Evolutionary conservation across 2,329 filamentous ascomycete species (phyloP), one percentile per base, ranked within the genome.

Genomic region (Phialophora macrospora): DNA sequence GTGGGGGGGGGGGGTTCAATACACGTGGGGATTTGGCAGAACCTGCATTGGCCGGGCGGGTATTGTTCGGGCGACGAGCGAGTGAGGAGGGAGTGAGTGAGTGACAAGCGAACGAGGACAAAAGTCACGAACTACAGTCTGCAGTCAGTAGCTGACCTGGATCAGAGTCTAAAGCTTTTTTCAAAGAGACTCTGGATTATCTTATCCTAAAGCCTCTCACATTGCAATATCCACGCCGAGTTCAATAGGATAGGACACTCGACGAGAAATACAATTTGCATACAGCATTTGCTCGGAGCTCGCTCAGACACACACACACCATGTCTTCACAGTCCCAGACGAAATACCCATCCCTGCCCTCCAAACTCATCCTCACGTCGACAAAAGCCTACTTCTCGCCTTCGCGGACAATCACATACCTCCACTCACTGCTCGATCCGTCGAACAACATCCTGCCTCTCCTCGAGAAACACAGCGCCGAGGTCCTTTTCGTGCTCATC

Each of bases 301-400:
- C 38, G 9, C n/a, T 9, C 46, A n/a, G 0, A 5, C n/a, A n/a
- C 17, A 24, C 1, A 14, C 24, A 22, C 6, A 46, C 44, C 7
- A 51, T 51, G 52, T 24, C 52, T 34, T 55, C 52, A 55, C 20
- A 55, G 26, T 20, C 61, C 26, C 34, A 44, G 38, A 52, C 58
- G 49, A 44, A 62, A 60, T 73, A 76, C 30, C 75, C 77, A 63
- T 69, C 73, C 30, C 75, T 78, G 63, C 83, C 81, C 55, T 85
- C 86, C 73, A 87, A 87, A 73, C 81, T 93, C 67, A 82, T 93
- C 66, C 90, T 90, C 76, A 87, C 92, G 69, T 90, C 87, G 55
- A 86, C 90, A 46, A 93, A 93, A 74, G 90, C 92, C 86, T 93
- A 93, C 83, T 93, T 93, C 79, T 86, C 88, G 67, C 84, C 88